Percentiles rank a stretch among this genome's conserved stretches.
These are phyloP conservation scores for Barnettozyma californica DNA, from an alignment of 805 yeast species.

Conservation along the genomic window DNA sequence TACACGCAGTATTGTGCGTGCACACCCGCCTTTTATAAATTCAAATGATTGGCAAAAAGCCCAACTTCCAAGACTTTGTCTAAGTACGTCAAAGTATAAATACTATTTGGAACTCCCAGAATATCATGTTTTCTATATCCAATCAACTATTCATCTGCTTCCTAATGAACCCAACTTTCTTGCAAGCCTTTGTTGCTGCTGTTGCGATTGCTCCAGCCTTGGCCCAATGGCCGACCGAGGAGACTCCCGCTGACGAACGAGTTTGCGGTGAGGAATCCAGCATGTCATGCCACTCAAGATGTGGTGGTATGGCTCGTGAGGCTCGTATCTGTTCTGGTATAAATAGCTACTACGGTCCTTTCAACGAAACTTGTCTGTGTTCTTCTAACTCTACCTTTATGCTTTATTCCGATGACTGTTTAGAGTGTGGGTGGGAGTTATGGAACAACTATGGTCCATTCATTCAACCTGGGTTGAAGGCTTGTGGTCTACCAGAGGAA, in stretches of 20 bases:
- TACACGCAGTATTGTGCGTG: too few relatives aligned
- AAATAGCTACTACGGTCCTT: conserved; percentile 18
- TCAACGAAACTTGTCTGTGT: conserved; percentile 23
- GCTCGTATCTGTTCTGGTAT: background rate
- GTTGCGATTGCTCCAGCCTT: background rate
- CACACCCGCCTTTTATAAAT: too few relatives aligned
- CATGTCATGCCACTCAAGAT: background rate
- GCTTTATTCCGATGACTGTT: conserved; percentile 23
- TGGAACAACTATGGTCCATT: conserved; percentile 29
- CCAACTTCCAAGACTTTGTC: background rate
- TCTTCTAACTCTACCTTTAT: conserved; percentile 16
- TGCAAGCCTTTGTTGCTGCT: background rate
- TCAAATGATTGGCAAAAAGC: too few relatives aligned
- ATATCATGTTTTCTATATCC: too few relatives aligned
- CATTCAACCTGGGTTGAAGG: conserved; percentile 25
- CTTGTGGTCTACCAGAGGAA: conserved; percentile 24
- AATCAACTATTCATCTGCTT: background rate
- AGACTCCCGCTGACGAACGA: background rate
- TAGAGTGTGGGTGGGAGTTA: conserved; percentile 35
- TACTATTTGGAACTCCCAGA: too few relatives aligned
- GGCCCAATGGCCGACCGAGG: conserved; percentile 1
- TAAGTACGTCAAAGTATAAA: background rate
- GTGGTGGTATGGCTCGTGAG: conserved; percentile 1
- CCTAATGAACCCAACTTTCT: background rate
- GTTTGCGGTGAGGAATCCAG: background rate